Evolutionary conservation across 345 rosid species (phyloP).

Genomic region (Leavenworthia alabamica): DNA sequence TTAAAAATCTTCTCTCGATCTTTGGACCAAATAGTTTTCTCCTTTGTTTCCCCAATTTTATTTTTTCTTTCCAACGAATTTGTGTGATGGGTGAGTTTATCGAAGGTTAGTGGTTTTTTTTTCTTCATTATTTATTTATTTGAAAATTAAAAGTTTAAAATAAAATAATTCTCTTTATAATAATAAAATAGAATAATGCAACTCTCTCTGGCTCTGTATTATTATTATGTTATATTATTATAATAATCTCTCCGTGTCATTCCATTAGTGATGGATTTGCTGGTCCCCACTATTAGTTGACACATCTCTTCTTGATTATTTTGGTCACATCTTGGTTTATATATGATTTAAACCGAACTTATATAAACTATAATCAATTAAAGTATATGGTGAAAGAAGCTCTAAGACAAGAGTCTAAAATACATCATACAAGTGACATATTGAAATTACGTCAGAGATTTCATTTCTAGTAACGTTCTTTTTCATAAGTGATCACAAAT

Average conservation of each 20-base stretch:
- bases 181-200: conserved; percentile 22
- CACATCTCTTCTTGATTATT: conserved; percentile 11
- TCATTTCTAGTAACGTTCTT: neutral
- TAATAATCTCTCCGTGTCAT: conserved; percentile 21
- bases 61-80: conserved; percentile 20
- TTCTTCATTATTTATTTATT: conserved; percentile 3
- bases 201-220: conserved; percentile 28
- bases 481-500: no score
- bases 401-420: no score
- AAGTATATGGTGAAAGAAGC: no score
- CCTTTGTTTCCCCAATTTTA: conserved; percentile 22
- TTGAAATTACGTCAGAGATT: neutral
- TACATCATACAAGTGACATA: no score
- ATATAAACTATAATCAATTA: no score
- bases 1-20: conserved; percentile 19
- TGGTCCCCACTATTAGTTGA: conserved; percentile 23
- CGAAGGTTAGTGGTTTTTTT: conserved; percentile 30
- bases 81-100: conserved; percentile 26
- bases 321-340: neutral
- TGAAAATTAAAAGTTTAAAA: neutral
- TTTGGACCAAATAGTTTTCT: conserved; percentile 25
- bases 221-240: no score
- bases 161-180: neutral
- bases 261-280: conserved; percentile 28
- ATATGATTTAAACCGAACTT: no score